Conservation (phyloP, 768 basidiomycete species). For the Clitopilus passeckerianus region DNA sequence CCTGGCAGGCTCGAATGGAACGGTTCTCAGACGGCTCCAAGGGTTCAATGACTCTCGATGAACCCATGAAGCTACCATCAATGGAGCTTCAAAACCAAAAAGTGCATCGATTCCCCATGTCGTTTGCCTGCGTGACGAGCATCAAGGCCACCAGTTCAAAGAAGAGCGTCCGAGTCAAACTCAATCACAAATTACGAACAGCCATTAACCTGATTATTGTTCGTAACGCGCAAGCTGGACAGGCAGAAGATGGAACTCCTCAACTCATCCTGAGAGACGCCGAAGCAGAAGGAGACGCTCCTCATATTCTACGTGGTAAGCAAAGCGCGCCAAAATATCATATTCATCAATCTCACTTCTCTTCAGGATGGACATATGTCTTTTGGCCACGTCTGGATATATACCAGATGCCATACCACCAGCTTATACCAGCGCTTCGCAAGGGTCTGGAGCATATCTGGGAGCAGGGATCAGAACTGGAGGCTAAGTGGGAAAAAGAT, state of each 20-base stretch:
- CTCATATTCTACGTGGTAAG: no score
- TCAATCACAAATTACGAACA: slow-evolving; percentile 29
- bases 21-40: background rate
- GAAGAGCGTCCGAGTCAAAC: slow-evolving; percentile 23
- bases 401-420: slow-evolving; percentile 38
- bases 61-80: slow-evolving; percentile 3
- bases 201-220: slow-evolving; percentile 34
- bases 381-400: slow-evolving; percentile 31
- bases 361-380: slow-evolving; percentile 46
- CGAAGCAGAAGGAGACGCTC: slow-evolving; percentile 12
- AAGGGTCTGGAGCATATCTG: slow-evolving; percentile 17
- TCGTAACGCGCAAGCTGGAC: slow-evolving; percentile 29
- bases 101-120: slow-evolving; percentile 27
- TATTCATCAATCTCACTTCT: background rate
- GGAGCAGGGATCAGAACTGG: slow-evolving; percentile 14
- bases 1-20: slow-evolving; percentile 14
- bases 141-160: slow-evolving; percentile 28
- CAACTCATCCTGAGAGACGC: slow-evolving; percentile 16
- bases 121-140: slow-evolving; percentile 26
- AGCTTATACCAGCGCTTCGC: slow-evolving; percentile 33
- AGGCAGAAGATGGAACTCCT: slow-evolving; percentile 9
- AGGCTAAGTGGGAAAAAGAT: slow-evolving; percentile 10
- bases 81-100: slow-evolving; percentile 14
- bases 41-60: background rate
- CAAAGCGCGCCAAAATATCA: background rate